These are phyloP conservation scores for Aspergillus bombycis DNA, from an alignment of 2,329 filamentous ascomycete genomes.

Conservation along the genomic window DNA sequence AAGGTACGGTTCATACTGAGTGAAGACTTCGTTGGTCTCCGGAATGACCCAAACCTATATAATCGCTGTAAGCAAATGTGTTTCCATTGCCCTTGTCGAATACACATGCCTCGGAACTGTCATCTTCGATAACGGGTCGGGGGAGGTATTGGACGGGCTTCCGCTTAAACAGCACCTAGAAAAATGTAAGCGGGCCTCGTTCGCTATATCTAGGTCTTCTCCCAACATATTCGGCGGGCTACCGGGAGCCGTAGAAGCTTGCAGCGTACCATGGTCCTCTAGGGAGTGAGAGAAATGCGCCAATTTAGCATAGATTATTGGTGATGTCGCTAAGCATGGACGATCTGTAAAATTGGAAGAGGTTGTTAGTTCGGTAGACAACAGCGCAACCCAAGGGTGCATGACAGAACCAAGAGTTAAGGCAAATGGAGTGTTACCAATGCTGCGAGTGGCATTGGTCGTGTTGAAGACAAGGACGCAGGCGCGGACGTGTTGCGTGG, in stretches of 20 bases:
- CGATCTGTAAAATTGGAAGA: background rate
- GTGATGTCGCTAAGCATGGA: conserved; percentile 1
- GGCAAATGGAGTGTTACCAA: background rate
- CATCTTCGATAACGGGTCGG: conserved; percentile 72
- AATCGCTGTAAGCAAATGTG: conserved; percentile 17
- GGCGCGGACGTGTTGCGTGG: conserved; percentile 3
- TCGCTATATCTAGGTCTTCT: background rate
- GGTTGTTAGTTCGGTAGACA: conserved; percentile 6
- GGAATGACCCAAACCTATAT: conserved; percentile 85
- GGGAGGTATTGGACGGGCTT: conserved; percentile 87
- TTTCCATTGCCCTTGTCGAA: conserved; percentile 10
- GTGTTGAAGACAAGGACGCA: background rate
- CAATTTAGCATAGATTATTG: conserved; percentile 29
- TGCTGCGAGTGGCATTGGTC: background rate
- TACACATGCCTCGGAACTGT: conserved; percentile 74
- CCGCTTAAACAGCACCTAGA: conserved; percentile 89
- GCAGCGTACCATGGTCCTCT: conserved; percentile 37
- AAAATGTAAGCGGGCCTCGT: conserved; percentile 21
- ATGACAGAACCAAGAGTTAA: background rate
- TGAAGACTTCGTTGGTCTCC: conserved; percentile 87
- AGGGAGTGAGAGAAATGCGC: conserved; percentile 23
- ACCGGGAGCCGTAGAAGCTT: background rate
- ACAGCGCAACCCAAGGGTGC: background rate
- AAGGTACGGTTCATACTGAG: conserved; percentile 84
- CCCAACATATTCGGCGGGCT: background rate